Base-by-base conservation (phyloP, 257 asterid species). In the Lantana camara region DNA sequence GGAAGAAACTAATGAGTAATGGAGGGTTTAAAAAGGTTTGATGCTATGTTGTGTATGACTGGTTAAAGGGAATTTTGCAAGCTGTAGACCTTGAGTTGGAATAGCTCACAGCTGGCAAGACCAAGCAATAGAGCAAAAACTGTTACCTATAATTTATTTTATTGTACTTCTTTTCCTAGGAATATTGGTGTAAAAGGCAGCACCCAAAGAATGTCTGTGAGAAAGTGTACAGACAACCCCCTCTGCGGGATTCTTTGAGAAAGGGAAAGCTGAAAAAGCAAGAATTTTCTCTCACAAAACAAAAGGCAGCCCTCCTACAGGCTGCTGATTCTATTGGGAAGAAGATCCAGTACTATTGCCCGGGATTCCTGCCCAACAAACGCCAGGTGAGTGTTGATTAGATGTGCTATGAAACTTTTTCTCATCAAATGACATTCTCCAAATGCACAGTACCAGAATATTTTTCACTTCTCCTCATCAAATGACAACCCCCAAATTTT, bases 131-230 rank as follows among this genome's bases (percentile, higher is more conserved):
- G 17, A 65, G 70, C 38, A 46, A 22, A 75, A 49, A 57, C 35
- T 42, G 30, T 56, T 48, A 14, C 50, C 22, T 37, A 49, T 52
- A 51, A 60, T 72, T 57, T 69, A 63, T 52, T 54, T 63, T 56
- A 40, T 57, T 47, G 27, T 52, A 48, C 65, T 51, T 49, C 47
- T 63, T 54, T 68, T 70, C 41, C 29, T 69, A 94, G 99, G 99
- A 94, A 77, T 90, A 88, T 73, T 94, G 99, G 99, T 94, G 97
- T 80, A 94, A 90, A 77, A 81, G 88, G 79, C 79, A 78, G 75
- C 97, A 94, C 73, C 99, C 99, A 3, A 94, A 94, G 82, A 79
- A 81, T 81, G 99, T 94, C 40, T 94, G 97, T 20, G 99, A 94
- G 81, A 90, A 94, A 73, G 99, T 94, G 19, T 94, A 94, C 73